Percentiles rank a stretch among this genome's conserved stretches.
These are phyloP conservation scores for Mallotus japonicus DNA, from an alignment of 441 rosid species.

Conservation along the genomic window DNA sequence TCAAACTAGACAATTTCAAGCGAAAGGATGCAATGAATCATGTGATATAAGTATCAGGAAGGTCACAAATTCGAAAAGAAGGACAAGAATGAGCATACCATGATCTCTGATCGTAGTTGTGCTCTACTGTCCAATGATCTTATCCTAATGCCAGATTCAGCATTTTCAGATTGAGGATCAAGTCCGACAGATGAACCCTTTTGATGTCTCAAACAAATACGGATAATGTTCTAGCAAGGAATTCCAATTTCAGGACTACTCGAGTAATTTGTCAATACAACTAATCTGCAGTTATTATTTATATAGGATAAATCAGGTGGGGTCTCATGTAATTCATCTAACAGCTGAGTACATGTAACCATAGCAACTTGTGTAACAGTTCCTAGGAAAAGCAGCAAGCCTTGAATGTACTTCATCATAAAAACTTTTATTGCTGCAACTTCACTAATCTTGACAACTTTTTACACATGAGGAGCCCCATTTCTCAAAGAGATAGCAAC, in stretches of 20 bases:
- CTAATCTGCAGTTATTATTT: constrained; percentile 43
- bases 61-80: background rate
- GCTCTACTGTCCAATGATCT: constrained; percentile 27
- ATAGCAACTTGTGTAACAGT: constrained; percentile 53
- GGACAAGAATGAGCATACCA: constrained; percentile 39
- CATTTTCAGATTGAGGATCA: constrained; percentile 24
- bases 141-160: constrained; percentile 28
- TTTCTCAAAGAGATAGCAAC: constrained; percentile 54
- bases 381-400: constrained; percentile 62
- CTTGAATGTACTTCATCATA: constrained; percentile 47
- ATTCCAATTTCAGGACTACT: constrained; percentile 49
- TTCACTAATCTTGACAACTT: constrained; percentile 41
- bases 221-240: constrained; percentile 44
- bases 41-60: background rate
- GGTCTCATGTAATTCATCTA: constrained; percentile 31
- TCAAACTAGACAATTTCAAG: background rate
- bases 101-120: constrained; percentile 27
- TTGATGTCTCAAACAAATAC: constrained; percentile 36
- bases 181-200: constrained; percentile 39
- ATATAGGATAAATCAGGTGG: constrained; percentile 29
- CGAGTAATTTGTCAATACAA: constrained; percentile 57
- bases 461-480: constrained; percentile 39
- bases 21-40: background rate
- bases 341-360: constrained; percentile 37
- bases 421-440: constrained; percentile 39